A percentile compares a stretch with the other conserved stretches of the same genome.
These are phyloP conservation scores for Fusarium sp. DNA, from an alignment of 2,329 filamentous ascomycete genomes.

Conservation along the genomic window DNA sequence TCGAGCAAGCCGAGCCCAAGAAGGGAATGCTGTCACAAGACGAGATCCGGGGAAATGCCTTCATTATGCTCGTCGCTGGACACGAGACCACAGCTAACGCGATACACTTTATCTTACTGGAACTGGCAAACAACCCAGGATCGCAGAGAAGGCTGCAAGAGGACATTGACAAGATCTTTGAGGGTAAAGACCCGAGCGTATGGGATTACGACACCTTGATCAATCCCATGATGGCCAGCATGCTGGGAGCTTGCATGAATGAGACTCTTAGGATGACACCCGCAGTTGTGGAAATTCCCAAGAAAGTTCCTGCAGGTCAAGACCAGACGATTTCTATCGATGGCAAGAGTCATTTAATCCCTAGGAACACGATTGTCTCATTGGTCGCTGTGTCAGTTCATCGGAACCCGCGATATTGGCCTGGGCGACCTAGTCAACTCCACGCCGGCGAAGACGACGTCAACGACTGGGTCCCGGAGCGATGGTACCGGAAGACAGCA, in stretches of 20 bases:
- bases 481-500: constrained; percentile 70
- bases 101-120: constrained; percentile 77
- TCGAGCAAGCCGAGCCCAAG: constrained; percentile 34
- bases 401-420: constrained; percentile 81
- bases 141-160: constrained; percentile 76
- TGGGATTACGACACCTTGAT: constrained; percentile 81
- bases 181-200: constrained; percentile 66
- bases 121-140: constrained; percentile 74
- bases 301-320: constrained; percentile 64
- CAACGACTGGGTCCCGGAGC: constrained; percentile 77
- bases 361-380: constrained; percentile 67
- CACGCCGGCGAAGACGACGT: constrained; percentile 66
- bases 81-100: constrained; percentile 85
- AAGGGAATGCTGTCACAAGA: constrained; percentile 64
- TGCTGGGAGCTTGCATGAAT: constrained; percentile 81
- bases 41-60: constrained; percentile 80
- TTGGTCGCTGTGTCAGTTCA: constrained; percentile 70
- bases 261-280: constrained; percentile 81
- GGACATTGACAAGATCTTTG: constrained; percentile 76
- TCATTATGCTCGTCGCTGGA: constrained; percentile 77
- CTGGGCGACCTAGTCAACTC: constrained; percentile 62
- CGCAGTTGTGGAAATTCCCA: constrained; percentile 79
- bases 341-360: constrained; percentile 70
- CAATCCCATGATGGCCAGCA: constrained; percentile 74
- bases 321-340: constrained; percentile 71